Evolutionary conservation across 345 rosid species (phyloP).

Genomic region (Conringia planisiliqua): DNA sequence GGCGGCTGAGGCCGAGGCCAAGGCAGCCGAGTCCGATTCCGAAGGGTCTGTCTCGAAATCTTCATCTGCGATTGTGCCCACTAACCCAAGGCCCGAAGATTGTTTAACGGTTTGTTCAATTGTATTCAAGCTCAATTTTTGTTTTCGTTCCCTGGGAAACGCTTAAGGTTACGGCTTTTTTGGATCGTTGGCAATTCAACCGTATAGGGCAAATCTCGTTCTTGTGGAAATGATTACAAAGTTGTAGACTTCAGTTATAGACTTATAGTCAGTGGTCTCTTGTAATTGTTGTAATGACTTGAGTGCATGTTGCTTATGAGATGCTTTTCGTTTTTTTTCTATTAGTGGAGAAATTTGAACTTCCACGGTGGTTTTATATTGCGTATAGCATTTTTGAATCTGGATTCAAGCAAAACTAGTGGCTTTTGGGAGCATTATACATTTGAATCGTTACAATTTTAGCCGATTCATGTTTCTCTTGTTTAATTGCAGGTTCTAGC

Average conservation of each 20-base stretch:
- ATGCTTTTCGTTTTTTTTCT: slow-evolving; percentile 1
- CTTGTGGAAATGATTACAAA: not conserved
- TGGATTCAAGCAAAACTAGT: not conserved
- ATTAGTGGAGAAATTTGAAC: not conserved
- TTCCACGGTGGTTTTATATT: not conserved
- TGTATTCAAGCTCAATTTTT: not conserved
- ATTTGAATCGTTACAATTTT: not conserved
- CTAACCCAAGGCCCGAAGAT: slow-evolving; percentile 81
- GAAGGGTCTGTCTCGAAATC: slow-evolving; percentile 50
- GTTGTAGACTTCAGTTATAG: not conserved
- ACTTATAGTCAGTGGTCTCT: not conserved
- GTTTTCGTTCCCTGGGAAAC: not conserved
- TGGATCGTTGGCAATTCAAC: not conserved
- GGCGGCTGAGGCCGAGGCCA: slow-evolving; percentile 46
- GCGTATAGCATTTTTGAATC: not conserved
- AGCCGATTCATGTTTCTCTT: not conserved
- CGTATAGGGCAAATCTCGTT: not conserved
- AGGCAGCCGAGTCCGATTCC: slow-evolving; percentile 43
- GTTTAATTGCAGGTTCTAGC: slow-evolving; percentile 76
- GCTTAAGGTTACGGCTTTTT: not conserved
- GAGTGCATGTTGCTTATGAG: slow-evolving; percentile 1
- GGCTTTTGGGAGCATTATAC: not conserved
- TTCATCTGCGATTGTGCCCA: slow-evolving; percentile 79
- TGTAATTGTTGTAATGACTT: not conserved
- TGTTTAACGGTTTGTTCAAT: slow-evolving; percentile 64